These are phyloP conservation scores for Iberis amara DNA, from an alignment of 441 rosid species.

Conservation along the genomic window DNA sequence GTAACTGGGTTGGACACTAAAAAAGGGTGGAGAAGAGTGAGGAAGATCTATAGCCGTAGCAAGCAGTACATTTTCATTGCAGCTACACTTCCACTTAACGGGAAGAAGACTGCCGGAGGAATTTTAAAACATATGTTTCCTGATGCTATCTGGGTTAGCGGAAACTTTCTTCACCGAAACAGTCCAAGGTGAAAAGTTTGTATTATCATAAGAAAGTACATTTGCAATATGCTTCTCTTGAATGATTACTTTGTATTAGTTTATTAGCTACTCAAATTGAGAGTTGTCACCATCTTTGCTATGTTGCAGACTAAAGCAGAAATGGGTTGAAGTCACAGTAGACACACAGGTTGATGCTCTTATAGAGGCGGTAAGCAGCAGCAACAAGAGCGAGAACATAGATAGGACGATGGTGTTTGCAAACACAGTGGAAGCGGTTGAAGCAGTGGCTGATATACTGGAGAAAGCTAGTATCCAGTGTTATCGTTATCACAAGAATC, in stretches of 20 bases:
- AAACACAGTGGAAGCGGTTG: constrained; percentile 88
- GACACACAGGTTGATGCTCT: constrained; percentile 85
- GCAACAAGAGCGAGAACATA: constrained; percentile 22
- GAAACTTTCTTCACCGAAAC: constrained; percentile 85
- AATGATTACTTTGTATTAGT: not conserved
- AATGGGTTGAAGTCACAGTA: constrained; percentile 75
- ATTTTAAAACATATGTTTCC: constrained; percentile 81
- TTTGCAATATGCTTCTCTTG: constrained; percentile 6
- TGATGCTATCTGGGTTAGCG: constrained; percentile 80
- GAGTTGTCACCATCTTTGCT: constrained; percentile 19
- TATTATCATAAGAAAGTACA: too few species aligned
- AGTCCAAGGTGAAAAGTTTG: constrained; percentile 74
- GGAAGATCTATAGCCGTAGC: constrained; percentile 63
- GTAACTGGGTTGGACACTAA: constrained; percentile 28
- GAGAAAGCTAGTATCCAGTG: constrained; percentile 69
- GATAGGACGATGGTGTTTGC: constrained; percentile 88
- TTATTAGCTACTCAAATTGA: not conserved
- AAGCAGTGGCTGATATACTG: constrained; percentile 70
- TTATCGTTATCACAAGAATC: constrained; percentile 73
- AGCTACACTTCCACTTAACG: constrained; percentile 88
- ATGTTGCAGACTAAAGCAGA: constrained; percentile 59
- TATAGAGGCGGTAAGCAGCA: constrained; percentile 55
- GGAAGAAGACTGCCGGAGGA: constrained; percentile 89
- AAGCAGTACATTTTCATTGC: constrained; percentile 93
- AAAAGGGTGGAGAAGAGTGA: constrained; percentile 76